These are phyloP conservation scores for Saitozyma sp. DNA, from an alignment of 768 basidiomycete genomes.

Conservation along the genomic window DNA sequence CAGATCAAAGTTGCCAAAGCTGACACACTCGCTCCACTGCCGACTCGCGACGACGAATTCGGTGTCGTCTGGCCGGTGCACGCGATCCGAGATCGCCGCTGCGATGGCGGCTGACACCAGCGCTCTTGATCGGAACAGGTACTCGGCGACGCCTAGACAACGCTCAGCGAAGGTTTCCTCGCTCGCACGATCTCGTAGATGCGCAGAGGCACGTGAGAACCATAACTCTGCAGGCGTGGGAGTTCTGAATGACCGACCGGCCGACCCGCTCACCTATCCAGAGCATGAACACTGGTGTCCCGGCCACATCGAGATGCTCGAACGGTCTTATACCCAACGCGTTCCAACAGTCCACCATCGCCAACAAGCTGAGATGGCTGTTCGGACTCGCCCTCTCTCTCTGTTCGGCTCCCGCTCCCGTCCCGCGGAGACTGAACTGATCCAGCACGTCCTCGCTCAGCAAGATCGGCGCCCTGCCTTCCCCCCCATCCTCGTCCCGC, in stretches of 20 bases:
- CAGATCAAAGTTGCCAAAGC: conserved; percentile 85
- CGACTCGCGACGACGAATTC: conserved; percentile 92
- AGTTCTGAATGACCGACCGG: too few species aligned
- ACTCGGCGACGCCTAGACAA: conserved; percentile 74
- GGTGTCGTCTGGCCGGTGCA: conserved; percentile 82
- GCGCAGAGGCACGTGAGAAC: too few species aligned
- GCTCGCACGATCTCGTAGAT: not conserved
- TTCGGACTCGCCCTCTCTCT: conserved; percentile 57
- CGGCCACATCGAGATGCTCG: conserved; percentile 85
- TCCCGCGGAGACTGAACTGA: conserved; percentile 67
- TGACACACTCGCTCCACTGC: conserved; percentile 95
- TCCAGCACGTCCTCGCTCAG: conserved; percentile 82
- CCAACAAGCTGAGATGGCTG: conserved; percentile 88
- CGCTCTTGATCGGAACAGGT: conserved; percentile 72
- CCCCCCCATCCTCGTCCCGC: conserved; percentile 34
- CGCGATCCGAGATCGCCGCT: conserved; percentile 71
- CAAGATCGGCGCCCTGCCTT: conserved; percentile 62
- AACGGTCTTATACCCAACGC: conserved; percentile 82
- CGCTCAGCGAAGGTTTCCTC: not conserved
- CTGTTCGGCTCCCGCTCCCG: conserved; percentile 1
- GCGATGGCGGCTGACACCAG: conserved; percentile 70
- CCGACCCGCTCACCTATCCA: conserved; percentile 66
- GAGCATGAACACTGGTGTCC: conserved; percentile 91
- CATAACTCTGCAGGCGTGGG: too few species aligned
- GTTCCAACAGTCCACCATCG: conserved; percentile 99